A percentile compares a stretch with the other conserved stretches of the same genome.
Conservation (phyloP, 1,284 basidiomycete genomes). For the Boletus austroedulis region DNA sequence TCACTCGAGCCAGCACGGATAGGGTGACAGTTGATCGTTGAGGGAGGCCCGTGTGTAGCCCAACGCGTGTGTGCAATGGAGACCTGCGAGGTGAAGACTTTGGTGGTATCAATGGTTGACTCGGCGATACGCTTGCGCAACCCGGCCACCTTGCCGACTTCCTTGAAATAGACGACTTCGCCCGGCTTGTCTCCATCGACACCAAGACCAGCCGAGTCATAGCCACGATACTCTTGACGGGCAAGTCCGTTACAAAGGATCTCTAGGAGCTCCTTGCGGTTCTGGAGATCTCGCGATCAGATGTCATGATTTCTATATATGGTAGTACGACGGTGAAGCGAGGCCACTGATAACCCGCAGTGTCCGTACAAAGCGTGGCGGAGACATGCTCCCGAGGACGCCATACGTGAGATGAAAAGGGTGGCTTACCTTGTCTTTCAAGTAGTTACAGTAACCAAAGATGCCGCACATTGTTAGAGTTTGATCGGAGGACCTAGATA, state of each 20-base stretch:
- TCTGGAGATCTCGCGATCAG: slow-evolving; percentile 46
- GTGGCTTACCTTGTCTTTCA: slow-evolving; percentile 81
- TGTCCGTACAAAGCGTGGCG: slow-evolving; percentile 10
- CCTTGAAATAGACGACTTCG: slow-evolving; percentile 88
- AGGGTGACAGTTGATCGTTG: slow-evolving; percentile 92
- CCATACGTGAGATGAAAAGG: slow-evolving; percentile 8
- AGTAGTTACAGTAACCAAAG: slow-evolving; percentile 91
- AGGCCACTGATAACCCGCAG: background rate
- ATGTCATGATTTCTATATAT: slow-evolving; percentile 18
- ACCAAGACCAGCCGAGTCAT: slow-evolving; percentile 95
- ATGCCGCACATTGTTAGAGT: slow-evolving; percentile 80
- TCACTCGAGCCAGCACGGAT: slow-evolving; percentile 79
- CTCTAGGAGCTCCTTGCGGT: slow-evolving; percentile 90
- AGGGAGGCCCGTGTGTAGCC: slow-evolving; percentile 98
- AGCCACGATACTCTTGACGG: slow-evolving; percentile 97
- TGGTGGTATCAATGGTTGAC: slow-evolving; percentile 75
- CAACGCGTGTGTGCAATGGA: slow-evolving; percentile 99
- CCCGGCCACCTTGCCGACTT: slow-evolving; percentile 96
- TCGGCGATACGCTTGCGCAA: slow-evolving; percentile 89
- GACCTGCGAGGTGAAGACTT: slow-evolving; percentile 84
- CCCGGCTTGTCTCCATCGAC: slow-evolving; percentile 90
- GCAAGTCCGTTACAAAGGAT: slow-evolving; percentile 90
- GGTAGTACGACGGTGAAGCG: slow-evolving; percentile 12
- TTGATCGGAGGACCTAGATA: slow-evolving; percentile 4
- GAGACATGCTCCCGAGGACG: background rate